Base-by-base conservation (phyloP, 768 basidiomycete genomes). In the Lentinula detonsa region DNA sequence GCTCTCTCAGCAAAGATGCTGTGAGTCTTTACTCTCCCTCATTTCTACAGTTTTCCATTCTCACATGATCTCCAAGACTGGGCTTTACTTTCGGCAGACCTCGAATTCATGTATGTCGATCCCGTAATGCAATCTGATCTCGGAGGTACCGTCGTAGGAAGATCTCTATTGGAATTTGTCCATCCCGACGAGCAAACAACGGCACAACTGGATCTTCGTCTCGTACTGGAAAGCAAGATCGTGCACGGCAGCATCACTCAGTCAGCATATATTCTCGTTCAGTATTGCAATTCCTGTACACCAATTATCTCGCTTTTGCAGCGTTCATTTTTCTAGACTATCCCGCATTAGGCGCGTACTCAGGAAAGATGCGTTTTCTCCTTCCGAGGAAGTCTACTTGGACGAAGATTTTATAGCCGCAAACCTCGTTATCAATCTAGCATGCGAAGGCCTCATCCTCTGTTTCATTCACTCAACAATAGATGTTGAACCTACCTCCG, bases 401-500 rank as follows among this genome's bases (percentile, higher is more conserved):
- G 90, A 94, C 76, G 73, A 76, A 33, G 76, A 91, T 69, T 94
- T 93, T 72, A 87, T 93, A 84, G 86, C 87, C 5, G 88, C 91
- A 62, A 91, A 95, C 74, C 85, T 95, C 68, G 91, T 93, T 67
- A 89, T 93, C 69, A 95, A 93, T 73, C 90, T 87, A 85, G 91
- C 90, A 54, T 90, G 90, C 15, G 89, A 93, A 63, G 88, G 86
- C 61, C 84, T 95, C 69, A 90, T 93, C 62, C 79, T 95, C 37
- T 93, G 92, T 72, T 95, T 95, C 77, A 84, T 93, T 53, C 92
- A 95, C 67, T 91, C 92, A 45, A 85, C 85, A 35, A 83, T 84
- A 62, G 91, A 93, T 79, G 80, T 90, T 61, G 79, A 72, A 13
- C 78, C 81, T 56, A 79, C 79, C 40, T 75, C 73, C 9, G 90